phyloP scores from a whole-genome alignment of 306 rosid genomes.

The Gastrolobium bilobum region DNA sequence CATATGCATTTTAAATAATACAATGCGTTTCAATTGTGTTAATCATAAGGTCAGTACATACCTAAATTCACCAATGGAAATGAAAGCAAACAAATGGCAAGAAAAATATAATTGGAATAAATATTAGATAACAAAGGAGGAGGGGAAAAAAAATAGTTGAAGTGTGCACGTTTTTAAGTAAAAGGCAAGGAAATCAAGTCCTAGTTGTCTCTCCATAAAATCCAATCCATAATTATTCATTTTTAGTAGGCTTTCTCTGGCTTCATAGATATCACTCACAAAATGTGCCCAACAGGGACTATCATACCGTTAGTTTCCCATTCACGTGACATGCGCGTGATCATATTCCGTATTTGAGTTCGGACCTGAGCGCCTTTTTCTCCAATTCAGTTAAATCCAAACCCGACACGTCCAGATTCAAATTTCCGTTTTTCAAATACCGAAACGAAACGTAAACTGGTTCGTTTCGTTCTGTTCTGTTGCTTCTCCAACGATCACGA shows the following conservation, averaged over 20 bases:
- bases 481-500: background rate
- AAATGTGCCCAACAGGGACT: background rate
- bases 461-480: background rate
- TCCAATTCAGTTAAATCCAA: constrained; percentile 55
- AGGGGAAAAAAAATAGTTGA: background rate
- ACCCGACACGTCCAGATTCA: constrained; percentile 56
- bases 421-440: constrained; percentile 47
- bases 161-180: background rate
- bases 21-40: too few species aligned
- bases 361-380: constrained; percentile 65
- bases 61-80: too few species aligned
- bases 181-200: background rate
- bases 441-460: constrained; percentile 30
- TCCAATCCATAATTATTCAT: constrained; percentile 14
- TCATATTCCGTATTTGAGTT: constrained; percentile 62
- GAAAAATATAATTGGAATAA: background rate
- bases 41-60: too few species aligned
- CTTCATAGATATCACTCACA: constrained; percentile 3
- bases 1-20: too few species aligned
- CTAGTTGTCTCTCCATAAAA: background rate
- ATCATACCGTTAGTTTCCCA: constrained; percentile 48
- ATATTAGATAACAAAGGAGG: background rate
- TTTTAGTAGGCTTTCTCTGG: constrained; percentile 31
- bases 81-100: background rate
- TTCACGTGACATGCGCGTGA: constrained; percentile 62